Base-by-base conservation (phyloP, 768 basidiomycete genomes). In the Pisolithus albus region DNA sequence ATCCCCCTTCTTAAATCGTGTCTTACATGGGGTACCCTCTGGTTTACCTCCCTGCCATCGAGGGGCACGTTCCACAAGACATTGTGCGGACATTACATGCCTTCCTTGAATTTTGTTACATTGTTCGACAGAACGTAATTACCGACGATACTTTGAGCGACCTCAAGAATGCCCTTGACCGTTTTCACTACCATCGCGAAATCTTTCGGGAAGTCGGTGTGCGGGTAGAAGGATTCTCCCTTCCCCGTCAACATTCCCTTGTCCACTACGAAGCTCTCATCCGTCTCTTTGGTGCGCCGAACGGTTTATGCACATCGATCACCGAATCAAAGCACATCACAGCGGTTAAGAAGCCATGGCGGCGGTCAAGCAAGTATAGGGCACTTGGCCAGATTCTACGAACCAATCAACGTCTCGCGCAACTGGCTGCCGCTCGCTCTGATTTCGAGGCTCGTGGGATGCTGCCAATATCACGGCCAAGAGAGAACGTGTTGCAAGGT, bases 361-460 rank as follows among this genome's bases (percentile, higher is more conserved):
- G 10, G 10, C 9, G 3, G 6, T 42, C 41, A 6, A 42, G 5
- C 19, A 42, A 42, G 5, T 42, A 19, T 42, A 42, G 7, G 19
- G 41, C 9, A 1, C 41, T 42, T 13, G 5, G 41, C 9, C 41
- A 42, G n/a, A 42, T 42, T 7, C 41, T 42, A n/a, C 15, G 8
- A 24, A 42, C 19, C 2, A 42, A 42, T 21, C 41, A 42, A 11
- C 21, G 23, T 15, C 10, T 21, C 23, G 21, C 16, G 24, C 46
- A 67, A 70, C 8, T 64, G 1, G 58, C 57, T 1, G 62, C 58
- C 5, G 45, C 57, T 2, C 55, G 55, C 1, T 49, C 53, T 3
- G 46, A 64, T 41, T 62, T 70, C 26, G 32, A 46, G 15, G 19
- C 43, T 1, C 41, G 40, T 7, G 58, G 61, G 5, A 63, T 69